Percentiles rank a stretch among this genome's conserved stretches.
These are phyloP conservation scores for Cladochytrium replicatum DNA, from an alignment of 192 early-diverging fungal genomes.

Conservation along the genomic window DNA sequence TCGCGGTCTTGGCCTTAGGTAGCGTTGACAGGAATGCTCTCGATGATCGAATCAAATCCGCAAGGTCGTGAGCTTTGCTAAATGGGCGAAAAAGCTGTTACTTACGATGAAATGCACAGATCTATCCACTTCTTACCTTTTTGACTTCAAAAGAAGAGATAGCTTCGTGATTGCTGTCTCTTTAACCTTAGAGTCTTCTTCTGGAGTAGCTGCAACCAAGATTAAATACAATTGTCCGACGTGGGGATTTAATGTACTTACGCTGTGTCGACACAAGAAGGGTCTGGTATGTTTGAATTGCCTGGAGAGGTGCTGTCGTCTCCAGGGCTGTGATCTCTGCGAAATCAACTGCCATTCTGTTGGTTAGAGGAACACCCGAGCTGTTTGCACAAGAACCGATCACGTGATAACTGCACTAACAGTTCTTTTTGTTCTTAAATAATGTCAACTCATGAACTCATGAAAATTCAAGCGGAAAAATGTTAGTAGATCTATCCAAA, in stretches of 20 bases:
- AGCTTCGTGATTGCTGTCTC: slow-evolving; percentile 64
- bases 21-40: slow-evolving; percentile 69
- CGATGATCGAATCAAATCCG: slow-evolving; percentile 70
- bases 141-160: slow-evolving; percentile 60
- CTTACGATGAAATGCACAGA: neutral
- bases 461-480: too few species aligned
- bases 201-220: slow-evolving; percentile 5
- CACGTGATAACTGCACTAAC: too few species aligned
- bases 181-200: slow-evolving; percentile 47
- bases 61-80: slow-evolving; percentile 70
- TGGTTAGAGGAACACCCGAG: too few species aligned
- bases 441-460: too few species aligned
- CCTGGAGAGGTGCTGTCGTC: slow-evolving; percentile 50
- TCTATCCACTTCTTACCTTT: slow-evolving; percentile 34
- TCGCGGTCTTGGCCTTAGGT: slow-evolving; percentile 94
- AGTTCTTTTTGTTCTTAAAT: too few species aligned
- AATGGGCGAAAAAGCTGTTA: neutral
- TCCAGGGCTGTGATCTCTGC: slow-evolving; percentile 44
- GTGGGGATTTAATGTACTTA: slow-evolving; percentile 11
- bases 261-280: slow-evolving; percentile 37
- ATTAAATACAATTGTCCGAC: slow-evolving; percentile 18
- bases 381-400: too few species aligned
- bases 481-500: too few species aligned
- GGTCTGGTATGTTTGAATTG: slow-evolving; percentile 49
- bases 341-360: too few species aligned